phyloP scores from a whole-genome alignment of 139 green algal species.

The Chlorella sp. region DNA sequence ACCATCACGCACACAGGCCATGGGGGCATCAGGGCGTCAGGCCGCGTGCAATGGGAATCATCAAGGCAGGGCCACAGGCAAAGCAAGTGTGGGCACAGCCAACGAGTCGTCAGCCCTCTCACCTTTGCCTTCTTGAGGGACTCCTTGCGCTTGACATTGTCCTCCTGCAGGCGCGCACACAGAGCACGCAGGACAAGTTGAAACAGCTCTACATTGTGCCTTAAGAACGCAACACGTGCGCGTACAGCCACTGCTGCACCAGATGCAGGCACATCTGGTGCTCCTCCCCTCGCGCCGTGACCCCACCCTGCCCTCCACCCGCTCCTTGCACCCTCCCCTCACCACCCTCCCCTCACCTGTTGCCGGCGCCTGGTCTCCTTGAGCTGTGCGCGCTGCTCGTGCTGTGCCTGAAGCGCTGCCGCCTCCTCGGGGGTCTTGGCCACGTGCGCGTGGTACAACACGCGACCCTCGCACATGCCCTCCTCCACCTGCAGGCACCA shows the following conservation, averaged over 20 bases:
- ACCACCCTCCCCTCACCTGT: conserved; percentile 22
- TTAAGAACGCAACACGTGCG: neutral
- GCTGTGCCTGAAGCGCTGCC: conserved; percentile 37
- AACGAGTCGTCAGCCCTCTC: neutral
- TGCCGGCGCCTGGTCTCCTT: conserved; percentile 51
- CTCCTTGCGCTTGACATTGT: conserved; percentile 18
- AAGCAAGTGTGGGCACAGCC: neutral
- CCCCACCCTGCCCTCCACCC: neutral
- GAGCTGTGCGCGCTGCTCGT: conserved; percentile 37
- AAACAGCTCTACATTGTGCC: neutral
- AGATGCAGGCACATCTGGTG: neutral
- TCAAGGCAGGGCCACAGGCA: neutral
- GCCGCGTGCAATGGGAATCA: no score
- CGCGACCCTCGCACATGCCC: conserved; percentile 79
- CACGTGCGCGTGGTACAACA: conserved; percentile 87
- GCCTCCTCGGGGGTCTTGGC: conserved; percentile 51
- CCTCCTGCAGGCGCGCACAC: conserved; percentile 8
- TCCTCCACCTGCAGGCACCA: conserved; percentile 65
- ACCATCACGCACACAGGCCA: neutral
- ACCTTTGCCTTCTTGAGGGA: conserved; percentile 8
- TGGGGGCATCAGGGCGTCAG: neutral
- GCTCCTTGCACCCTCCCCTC: neutral
- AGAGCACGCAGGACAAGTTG: neutral
- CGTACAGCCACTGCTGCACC: neutral
- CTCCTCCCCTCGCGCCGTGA: neutral